Evolutionary conservation across 305 asterid genomes (phyloP), one percentile per base, ranked within the genome.

Genomic region (Solanum hybrid): DNA sequence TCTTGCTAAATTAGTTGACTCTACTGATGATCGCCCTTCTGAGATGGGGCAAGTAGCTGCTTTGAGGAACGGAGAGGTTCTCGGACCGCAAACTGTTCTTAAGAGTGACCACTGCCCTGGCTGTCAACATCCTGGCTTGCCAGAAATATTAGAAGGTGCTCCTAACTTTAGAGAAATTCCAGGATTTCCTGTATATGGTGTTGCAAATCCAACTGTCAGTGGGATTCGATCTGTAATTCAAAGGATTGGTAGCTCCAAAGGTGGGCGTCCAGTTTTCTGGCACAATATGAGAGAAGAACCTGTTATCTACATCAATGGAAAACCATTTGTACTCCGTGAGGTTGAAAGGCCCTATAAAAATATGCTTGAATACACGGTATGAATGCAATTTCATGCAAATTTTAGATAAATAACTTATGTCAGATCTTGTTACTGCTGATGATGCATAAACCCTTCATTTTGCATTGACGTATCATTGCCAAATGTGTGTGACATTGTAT

Each of bases 211-310:
- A 75, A 97, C 99, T 34, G 92, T 95, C 45, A 97, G 94, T 90
- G 99, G 99, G 86, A 97, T 97, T 88, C 96, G 93, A 79, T 96
- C 99, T 57, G 99, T 97, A 92, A 95, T 97, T 91, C 97, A 92
- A 92, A 94, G 97, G 93, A 94, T 97, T 94, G 99, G 99, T 87
- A 96, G 96, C 94, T 92, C 95, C 77, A 95, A 93, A 94, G 96
- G 95, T 88, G 98, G 97, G 38, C 94, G 96, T 73, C 98, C 99
- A 38, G 97, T 97, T 85, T 93, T 96, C 91, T 96, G 99, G 99
- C 99, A 97, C 92, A 96, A 96, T 92, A 97, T 97, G 99, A 95
- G 99, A 93, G 99, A 97, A 93, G 99, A 97, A 91, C 99, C 99
- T 91, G 99, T 97, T 90, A 93, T 97, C 91, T 97, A 97, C 94